Conservation (phyloP, 352 stramenopile species). For the Phytophthora agathidicida region DNA sequence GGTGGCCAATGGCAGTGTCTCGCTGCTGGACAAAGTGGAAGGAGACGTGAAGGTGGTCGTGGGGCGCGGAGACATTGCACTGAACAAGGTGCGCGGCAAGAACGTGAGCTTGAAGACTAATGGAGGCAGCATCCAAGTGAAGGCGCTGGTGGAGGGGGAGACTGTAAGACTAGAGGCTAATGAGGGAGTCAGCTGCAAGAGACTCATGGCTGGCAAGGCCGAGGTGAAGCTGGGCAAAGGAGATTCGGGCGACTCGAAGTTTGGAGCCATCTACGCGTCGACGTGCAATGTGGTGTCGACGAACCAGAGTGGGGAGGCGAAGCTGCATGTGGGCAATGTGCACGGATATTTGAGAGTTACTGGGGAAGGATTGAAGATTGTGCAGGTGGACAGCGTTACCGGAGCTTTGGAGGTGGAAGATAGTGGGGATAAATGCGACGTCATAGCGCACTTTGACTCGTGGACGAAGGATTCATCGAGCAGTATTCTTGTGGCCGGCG, state of each 20-base stretch:
- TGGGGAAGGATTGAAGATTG: constrained; percentile 47
- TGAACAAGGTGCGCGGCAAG: constrained; percentile 71
- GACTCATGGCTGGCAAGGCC: constrained; percentile 57
- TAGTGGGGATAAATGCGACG: constrained; percentile 55
- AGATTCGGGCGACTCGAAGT: constrained; percentile 27
- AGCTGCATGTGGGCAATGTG: constrained; percentile 62
- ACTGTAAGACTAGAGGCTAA: constrained; percentile 47
- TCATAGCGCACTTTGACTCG: constrained; percentile 76
- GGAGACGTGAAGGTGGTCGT: constrained; percentile 72
- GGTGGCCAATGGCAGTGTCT: constrained; percentile 51
- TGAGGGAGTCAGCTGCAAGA: constrained; percentile 59
- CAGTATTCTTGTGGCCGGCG: constrained; percentile 69
- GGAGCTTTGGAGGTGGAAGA: constrained; percentile 76
- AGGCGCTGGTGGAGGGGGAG: constrained; percentile 63
- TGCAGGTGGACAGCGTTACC: constrained; percentile 72
- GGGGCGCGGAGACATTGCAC: constrained; percentile 56
- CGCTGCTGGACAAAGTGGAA: constrained; percentile 70
- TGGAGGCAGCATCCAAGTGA: constrained; percentile 49
- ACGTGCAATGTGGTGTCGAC: constrained; percentile 53
- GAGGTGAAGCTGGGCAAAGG: constrained; percentile 67
- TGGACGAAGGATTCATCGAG: constrained; percentile 53
- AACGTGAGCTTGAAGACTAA: constrained; percentile 72
- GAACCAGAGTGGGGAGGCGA: constrained; percentile 24
- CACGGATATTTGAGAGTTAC: constrained; percentile 73
- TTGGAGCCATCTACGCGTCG: constrained; percentile 80